A percentile compares a stretch with the other conserved stretches of the same genome.
Conservation (phyloP, 177 flowering plant genomes). For the Vitis hybrid region DNA sequence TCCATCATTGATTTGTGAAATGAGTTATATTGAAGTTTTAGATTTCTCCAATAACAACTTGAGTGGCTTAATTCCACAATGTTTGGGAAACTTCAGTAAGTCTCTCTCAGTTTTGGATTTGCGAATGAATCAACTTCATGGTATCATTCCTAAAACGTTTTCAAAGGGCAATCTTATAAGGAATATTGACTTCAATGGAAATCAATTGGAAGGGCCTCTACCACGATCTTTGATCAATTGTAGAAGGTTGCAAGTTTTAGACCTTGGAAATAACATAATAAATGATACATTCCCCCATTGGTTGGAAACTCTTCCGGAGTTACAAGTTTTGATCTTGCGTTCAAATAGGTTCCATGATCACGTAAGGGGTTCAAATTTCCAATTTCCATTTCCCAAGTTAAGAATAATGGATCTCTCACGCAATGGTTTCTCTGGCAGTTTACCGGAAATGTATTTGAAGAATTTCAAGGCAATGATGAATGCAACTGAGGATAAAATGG, state of each 20-base stretch:
- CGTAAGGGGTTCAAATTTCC: not conserved
- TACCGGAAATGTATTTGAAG: conserved; percentile 5
- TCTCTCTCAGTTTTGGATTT: conserved; percentile 8
- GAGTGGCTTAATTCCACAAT: conserved; percentile 13
- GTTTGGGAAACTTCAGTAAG: conserved; percentile 3
- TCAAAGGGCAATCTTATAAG: too few species aligned
- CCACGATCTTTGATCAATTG: too few species aligned
- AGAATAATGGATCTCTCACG: conserved; percentile 20
- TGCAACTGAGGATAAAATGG: not conserved
- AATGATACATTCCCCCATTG: conserved; percentile 14
- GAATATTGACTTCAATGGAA: too few species aligned
- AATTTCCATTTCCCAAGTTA: not conserved
- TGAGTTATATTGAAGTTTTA: not conserved
- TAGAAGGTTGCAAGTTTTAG: conserved; percentile 14
- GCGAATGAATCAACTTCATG: conserved; percentile 7
- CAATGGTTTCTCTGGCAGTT: conserved; percentile 14
- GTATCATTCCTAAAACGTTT: too few species aligned
- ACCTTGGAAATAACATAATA: conserved; percentile 20
- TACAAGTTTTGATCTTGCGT: conserved; percentile 6
- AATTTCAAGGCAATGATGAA: conserved; percentile 11
- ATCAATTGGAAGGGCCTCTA: too few species aligned
- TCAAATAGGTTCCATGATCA: conserved; percentile 12
- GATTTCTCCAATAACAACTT: conserved; percentile 21
- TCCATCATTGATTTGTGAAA: conserved; percentile 11
- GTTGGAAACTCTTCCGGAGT: conserved; percentile 3